phyloP scores from a whole-genome alignment of 176 grass and related monocot species.

The Oropetium thomaeum region DNA sequence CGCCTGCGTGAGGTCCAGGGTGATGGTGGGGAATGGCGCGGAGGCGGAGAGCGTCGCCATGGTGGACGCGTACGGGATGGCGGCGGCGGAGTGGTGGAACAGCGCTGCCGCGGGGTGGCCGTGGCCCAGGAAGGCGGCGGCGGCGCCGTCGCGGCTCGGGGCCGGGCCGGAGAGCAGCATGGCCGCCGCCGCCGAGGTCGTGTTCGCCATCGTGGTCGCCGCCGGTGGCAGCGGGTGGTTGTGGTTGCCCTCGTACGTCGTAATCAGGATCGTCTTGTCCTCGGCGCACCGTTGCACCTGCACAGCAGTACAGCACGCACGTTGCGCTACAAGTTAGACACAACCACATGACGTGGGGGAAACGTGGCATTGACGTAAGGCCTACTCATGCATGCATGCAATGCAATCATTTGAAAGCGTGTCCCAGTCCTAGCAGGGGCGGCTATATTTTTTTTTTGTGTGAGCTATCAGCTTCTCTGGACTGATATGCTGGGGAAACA shows the following conservation, averaged over 20 bases:
- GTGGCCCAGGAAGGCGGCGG: conserved; percentile 39
- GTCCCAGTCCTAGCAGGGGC: too few relatives aligned
- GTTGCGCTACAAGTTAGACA: neutral
- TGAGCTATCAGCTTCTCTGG: conserved; percentile 4
- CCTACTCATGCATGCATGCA: neutral
- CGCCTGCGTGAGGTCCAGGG: conserved; percentile 70
- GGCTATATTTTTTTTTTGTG: too few relatives aligned
- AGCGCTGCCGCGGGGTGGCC: conserved; percentile 59
- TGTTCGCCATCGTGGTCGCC: conserved; percentile 76
- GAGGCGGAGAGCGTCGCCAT: conserved; percentile 84
- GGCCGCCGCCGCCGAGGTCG: conserved; percentile 66
- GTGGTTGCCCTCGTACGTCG: conserved; percentile 87
- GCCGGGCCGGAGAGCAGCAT: conserved; percentile 86
- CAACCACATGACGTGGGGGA: neutral
- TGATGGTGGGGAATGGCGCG: conserved; percentile 83
- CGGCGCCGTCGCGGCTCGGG: conserved; percentile 43
- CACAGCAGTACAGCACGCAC: neutral
- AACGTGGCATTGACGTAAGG: neutral
- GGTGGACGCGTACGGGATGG: conserved; percentile 65
- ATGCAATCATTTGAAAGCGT: neutral
- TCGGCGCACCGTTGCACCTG: conserved; percentile 90
- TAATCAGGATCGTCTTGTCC: conserved; percentile 65
- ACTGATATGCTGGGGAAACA: neutral
- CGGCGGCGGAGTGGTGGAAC: conserved; percentile 21
- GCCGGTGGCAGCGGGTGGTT: conserved; percentile 77